phyloP scores from a whole-genome alignment of 2,329 filamentous ascomycete species.

The Corniculantispora saksenae region DNA sequence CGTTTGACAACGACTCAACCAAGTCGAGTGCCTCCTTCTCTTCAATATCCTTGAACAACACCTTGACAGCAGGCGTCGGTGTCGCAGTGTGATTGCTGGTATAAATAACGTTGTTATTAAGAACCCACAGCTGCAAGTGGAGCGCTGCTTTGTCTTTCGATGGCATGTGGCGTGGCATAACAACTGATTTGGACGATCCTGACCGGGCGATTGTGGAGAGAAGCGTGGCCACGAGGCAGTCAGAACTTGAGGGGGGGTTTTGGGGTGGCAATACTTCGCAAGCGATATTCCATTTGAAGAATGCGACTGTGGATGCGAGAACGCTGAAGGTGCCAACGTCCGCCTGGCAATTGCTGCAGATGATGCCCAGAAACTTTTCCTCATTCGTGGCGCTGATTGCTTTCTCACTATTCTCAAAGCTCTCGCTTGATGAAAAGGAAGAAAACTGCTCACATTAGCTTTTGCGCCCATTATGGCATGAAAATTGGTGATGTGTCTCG shows the following conservation, averaged over 20 bases:
- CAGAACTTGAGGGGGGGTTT: conserved; percentile 41
- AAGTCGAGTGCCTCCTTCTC: conserved; percentile 48
- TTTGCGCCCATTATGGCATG: conserved; percentile 19
- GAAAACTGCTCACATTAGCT: conserved; percentile 40
- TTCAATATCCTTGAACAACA: conserved; percentile 50
- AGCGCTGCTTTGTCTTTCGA: conserved; percentile 9
- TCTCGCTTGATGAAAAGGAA: conserved; percentile 29
- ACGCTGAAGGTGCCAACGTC: conserved; percentile 51
- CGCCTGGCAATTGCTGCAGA: conserved; percentile 46
- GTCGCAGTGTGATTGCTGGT: conserved; percentile 35
- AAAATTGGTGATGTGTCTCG: conserved; percentile 47
- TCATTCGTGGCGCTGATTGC: conserved; percentile 28
- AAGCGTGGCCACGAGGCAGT: conserved; percentile 56
- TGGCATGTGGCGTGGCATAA: conserved; percentile 39
- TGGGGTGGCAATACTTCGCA: conserved; percentile 35
- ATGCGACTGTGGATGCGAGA: conserved; percentile 45
- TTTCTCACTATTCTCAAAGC: conserved; percentile 31
- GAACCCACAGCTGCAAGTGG: conserved; percentile 54
- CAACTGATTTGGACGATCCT: conserved; percentile 57
- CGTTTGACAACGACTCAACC: conserved; percentile 52
- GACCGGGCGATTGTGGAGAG: conserved; percentile 56
- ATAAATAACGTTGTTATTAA: conserved; percentile 57
- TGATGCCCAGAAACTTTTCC: conserved; percentile 40
- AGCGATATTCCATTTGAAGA: conserved; percentile 61
- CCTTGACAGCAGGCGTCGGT: conserved; percentile 49